Percentiles rank a stretch among this genome's conserved stretches.
Evolutionary conservation across 768 basidiomycete species (phyloP).

Genomic region (Naganishia vishniacii): DNA sequence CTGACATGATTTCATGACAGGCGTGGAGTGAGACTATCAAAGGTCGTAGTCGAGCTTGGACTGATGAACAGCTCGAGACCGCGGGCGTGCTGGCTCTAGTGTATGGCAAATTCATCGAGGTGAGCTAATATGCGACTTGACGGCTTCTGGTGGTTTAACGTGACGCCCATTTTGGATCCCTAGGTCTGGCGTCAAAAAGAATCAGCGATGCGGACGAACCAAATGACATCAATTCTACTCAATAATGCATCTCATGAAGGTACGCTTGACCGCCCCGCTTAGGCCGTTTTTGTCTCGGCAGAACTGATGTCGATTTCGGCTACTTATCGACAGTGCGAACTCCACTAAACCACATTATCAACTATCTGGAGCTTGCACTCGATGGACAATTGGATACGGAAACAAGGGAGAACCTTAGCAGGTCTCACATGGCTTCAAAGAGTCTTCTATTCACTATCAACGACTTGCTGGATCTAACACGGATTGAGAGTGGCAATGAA

Average conservation of each 20-base stretch:
- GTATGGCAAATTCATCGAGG: constrained; percentile 49
- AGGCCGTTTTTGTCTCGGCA: not conserved
- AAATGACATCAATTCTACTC: constrained; percentile 66
- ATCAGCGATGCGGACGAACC: constrained; percentile 63
- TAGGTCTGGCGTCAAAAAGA: constrained; percentile 76
- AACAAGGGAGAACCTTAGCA: constrained; percentile 66
- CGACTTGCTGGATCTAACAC: constrained; percentile 71
- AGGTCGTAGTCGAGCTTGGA: constrained; percentile 66
- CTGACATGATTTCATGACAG: constrained; percentile 14
- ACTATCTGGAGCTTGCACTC: constrained; percentile 77
- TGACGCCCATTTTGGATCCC: no score
- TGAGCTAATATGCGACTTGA: not conserved
- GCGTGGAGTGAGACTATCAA: constrained; percentile 69
- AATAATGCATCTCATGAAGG: constrained; percentile 81
- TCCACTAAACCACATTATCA: constrained; percentile 76
- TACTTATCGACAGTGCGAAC: constrained; percentile 60
- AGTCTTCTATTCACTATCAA: constrained; percentile 76
- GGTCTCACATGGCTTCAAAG: constrained; percentile 72
- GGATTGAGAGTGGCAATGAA: constrained; percentile 68
- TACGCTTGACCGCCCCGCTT: constrained; percentile 34
- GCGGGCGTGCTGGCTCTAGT: constrained; percentile 72
- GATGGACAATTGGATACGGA: constrained; percentile 67
- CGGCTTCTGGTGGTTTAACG: no score
- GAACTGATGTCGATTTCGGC: not conserved
- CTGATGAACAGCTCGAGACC: constrained; percentile 76